These are phyloP conservation scores for Xylariomycetidae sp. DNA, from an alignment of 2,329 filamentous ascomycete species.

Conservation along the genomic window DNA sequence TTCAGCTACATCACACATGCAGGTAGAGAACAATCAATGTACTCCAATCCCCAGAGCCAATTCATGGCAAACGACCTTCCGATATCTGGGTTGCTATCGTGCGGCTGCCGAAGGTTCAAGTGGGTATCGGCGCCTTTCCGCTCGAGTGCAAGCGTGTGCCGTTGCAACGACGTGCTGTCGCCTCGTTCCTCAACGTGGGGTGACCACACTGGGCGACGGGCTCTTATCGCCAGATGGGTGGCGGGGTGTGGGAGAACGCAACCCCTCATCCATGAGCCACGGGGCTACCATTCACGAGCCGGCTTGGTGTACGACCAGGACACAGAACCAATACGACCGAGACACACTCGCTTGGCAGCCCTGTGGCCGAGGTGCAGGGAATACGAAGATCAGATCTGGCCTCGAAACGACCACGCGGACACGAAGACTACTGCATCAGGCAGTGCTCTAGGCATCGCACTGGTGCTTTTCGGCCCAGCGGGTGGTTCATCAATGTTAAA, in stretches of 20 bases:
- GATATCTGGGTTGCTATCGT: background rate
- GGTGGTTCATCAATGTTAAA: no score
- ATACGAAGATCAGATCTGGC: no score
- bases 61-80: background rate
- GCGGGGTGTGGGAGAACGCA: slow-evolving; percentile 20
- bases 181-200: slow-evolving; percentile 34
- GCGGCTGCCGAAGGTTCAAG: background rate
- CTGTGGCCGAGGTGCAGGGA: background rate
- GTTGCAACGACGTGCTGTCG: slow-evolving; percentile 7
- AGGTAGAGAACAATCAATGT: no score
- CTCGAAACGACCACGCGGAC: no score
- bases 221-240: slow-evolving; percentile 11
- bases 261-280: slow-evolving; percentile 16
- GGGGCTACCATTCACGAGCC: slow-evolving; percentile 13
- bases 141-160: slow-evolving; percentile 23
- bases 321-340: slow-evolving; percentile 8
- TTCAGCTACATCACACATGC: no score
- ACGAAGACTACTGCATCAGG: no score
- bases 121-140: slow-evolving; percentile 7
- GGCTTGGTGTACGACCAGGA: slow-evolving; percentile 15
- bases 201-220: slow-evolving; percentile 26
- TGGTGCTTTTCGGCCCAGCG: no score
- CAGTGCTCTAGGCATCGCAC: no score
- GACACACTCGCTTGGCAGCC: slow-evolving; percentile 9
- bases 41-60: no score